Evolutionary conservation across 2,329 filamentous ascomycete genomes (phyloP).

Genomic region (Emericellopsis atlantica): DNA sequence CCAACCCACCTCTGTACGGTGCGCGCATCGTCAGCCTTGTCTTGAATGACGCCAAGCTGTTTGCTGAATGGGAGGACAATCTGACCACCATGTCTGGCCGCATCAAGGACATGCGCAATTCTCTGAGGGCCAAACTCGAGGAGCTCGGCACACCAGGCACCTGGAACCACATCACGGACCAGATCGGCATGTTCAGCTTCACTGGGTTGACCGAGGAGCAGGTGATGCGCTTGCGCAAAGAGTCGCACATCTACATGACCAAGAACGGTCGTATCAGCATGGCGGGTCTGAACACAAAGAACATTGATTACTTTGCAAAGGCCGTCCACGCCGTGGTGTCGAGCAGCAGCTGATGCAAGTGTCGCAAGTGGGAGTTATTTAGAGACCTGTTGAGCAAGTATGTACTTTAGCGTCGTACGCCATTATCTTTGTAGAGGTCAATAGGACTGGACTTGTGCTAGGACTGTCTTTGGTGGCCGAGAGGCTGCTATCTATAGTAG

Average conservation of each 20-base stretch:
- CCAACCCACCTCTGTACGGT: conserved; percentile 89
- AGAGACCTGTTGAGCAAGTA: too few species aligned
- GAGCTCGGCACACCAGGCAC: conserved; percentile 73
- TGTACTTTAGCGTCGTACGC: too few species aligned
- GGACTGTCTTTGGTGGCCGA: too few species aligned
- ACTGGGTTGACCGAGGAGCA: conserved; percentile 67
- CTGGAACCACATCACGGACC: conserved; percentile 96
- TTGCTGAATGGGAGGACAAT: conserved; percentile 86
- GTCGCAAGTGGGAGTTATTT: too few species aligned
- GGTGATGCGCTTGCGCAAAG: conserved; percentile 55
- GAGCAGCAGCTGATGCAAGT: background rate
- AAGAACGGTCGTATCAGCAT: conserved; percentile 98
- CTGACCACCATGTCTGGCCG: conserved; percentile 87
- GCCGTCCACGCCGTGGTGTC: conserved; percentile 74
- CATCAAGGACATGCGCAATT: conserved; percentile 83
- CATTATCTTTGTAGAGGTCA: too few species aligned
- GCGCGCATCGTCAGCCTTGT: conserved; percentile 77
- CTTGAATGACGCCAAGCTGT: conserved; percentile 71
- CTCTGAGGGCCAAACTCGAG: conserved; percentile 69
- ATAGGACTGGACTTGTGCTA: too few species aligned
- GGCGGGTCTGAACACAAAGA: conserved; percentile 89
- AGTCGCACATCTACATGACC: conserved; percentile 78
- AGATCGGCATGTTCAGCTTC: conserved; percentile 99
- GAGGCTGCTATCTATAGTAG: too few species aligned
- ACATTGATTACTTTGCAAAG: conserved; percentile 86